Base-by-base conservation (phyloP, 371 early-diverging fungal genomes). In the Mortierella sp. region DNA sequence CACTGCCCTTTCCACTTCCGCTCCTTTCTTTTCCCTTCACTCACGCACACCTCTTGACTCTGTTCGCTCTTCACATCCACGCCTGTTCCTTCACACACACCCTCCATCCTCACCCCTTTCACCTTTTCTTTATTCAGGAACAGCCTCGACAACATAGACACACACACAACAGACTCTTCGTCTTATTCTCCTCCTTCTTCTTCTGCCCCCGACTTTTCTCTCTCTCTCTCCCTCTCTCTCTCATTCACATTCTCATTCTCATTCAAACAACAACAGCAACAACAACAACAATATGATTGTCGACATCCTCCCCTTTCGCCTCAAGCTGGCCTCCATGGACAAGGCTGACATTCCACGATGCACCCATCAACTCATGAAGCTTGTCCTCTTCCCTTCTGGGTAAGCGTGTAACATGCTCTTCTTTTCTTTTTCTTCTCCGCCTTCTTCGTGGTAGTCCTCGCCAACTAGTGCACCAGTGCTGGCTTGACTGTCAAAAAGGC, bases 281-380 rank as follows among this genome's bases (percentile, higher is more conserved):
- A 52, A 31, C 60, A 26, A 48, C n/a, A 52, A 31, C 60, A 57
- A 86, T 80, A 86, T 86, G 86, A 86, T 82, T 71, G 73, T 86
- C 76, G 82, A 86, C 80, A 86, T 86, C 58, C 82, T 86, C 21
- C 86, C 86, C 58, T 86, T 82, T 52, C 79, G 86, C 42, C 75
- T 86, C 28, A 77, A 82, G 54, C 78, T 86, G 19, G 86, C 86
- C 6, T 86, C 86, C 26, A 74, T 86, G 34, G 72, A 72, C 44
- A 86, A 86, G 80, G 58, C 48, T 21, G 82, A 81, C 75, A 86
- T 86, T 55, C 86, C 86, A 24, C 82, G 82, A 50, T 86, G 86
- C 78, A 86, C 86, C 38, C 82, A 86, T 44, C 86, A 86, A 65
- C 86, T 86, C 44, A 86, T 86, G 86, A 86, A 86, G 47, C 71